Conservation (phyloP, 1,284 basidiomycete genomes). For the Papiliotrema laurentii region DNA sequence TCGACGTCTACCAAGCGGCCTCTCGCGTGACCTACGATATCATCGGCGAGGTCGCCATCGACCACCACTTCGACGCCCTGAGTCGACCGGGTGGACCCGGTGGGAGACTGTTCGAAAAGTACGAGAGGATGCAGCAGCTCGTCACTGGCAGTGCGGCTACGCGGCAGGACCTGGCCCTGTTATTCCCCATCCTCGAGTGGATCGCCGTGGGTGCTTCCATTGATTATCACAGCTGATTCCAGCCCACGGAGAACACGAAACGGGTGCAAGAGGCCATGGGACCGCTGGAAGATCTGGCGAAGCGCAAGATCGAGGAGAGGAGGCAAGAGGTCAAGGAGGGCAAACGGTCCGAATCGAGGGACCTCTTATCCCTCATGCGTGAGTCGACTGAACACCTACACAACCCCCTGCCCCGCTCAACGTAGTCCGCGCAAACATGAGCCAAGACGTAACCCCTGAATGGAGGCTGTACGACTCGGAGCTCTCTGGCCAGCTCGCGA, state of each 20-base stretch:
- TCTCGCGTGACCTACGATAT: slow-evolving; percentile 24
- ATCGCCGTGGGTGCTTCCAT: slow-evolving; percentile 12
- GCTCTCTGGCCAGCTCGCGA: slow-evolving; percentile 26
- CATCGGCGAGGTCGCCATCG: slow-evolving; percentile 22
- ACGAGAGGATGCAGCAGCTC: slow-evolving; percentile 23
- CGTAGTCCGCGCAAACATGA: slow-evolving; percentile 21
- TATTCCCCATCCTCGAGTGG: slow-evolving; percentile 17
- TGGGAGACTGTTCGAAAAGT: slow-evolving; percentile 16
- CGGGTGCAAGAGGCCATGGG: slow-evolving; percentile 18
- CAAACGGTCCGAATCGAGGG: slow-evolving; percentile 14
- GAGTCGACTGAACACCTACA: slow-evolving; percentile 2
- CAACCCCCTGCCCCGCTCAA: too few relatives aligned
- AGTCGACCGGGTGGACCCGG: slow-evolving; percentile 17
- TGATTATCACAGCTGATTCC: background rate
- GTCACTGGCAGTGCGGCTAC: slow-evolving; percentile 8
- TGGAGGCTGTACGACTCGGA: slow-evolving; percentile 23
- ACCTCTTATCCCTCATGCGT: slow-evolving; percentile 26
- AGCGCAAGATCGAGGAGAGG: slow-evolving; percentile 14
- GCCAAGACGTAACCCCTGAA: slow-evolving; percentile 10
- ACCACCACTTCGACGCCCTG: slow-evolving; percentile 16
- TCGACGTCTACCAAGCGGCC: slow-evolving; percentile 19
- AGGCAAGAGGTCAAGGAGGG: slow-evolving; percentile 15
- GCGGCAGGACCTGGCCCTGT: slow-evolving; percentile 10
- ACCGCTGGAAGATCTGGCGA: slow-evolving; percentile 19
- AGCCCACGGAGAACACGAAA: slow-evolving; percentile 23